These are phyloP conservation scores for Fusarium odoratissimum DNA, from an alignment of 2,329 filamentous ascomycete species.

Conservation along the genomic window DNA sequence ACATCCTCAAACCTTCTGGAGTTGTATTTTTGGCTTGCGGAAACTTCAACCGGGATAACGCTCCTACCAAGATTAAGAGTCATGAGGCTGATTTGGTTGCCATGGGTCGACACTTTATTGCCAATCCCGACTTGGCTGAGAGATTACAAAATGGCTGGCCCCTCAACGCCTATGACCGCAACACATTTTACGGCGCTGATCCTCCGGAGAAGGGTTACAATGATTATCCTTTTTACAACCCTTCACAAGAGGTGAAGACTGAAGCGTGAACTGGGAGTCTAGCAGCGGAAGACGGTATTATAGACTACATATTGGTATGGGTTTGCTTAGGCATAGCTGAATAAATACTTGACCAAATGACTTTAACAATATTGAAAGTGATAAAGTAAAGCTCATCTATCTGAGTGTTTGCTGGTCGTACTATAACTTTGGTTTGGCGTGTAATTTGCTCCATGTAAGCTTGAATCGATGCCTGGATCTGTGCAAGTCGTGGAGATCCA, in stretches of 20 bases:
- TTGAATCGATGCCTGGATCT: too few relatives aligned
- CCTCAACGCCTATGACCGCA: constrained; percentile 53
- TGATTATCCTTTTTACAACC: constrained; percentile 40
- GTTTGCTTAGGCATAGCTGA: not conserved
- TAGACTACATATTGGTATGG: not conserved
- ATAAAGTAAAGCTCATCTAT: too few relatives aligned
- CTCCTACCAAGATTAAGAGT: constrained; percentile 51
- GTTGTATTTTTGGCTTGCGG: constrained; percentile 63
- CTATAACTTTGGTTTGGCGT: too few relatives aligned
- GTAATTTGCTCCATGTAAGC: too few relatives aligned
- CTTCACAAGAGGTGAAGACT: not conserved
- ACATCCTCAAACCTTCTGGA: constrained; percentile 52
- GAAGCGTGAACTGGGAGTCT: not conserved
- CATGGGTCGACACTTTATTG: constrained; percentile 50
- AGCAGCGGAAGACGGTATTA: not conserved
- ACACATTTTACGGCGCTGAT: constrained; percentile 53
- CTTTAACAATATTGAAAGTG: fast-evolving
- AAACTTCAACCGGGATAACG: constrained; percentile 48
- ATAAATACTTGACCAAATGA: fast-evolving
- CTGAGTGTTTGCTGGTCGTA: too few relatives aligned
- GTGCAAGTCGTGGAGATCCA: too few relatives aligned
- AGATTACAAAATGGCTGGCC: constrained; percentile 51
- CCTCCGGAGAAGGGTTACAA: constrained; percentile 44
- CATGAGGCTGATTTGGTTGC: constrained; percentile 40
- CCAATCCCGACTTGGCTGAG: constrained; percentile 53